Base-by-base conservation (phyloP, 305 asterid genomes). In the Plantago lanceolata region DNA sequence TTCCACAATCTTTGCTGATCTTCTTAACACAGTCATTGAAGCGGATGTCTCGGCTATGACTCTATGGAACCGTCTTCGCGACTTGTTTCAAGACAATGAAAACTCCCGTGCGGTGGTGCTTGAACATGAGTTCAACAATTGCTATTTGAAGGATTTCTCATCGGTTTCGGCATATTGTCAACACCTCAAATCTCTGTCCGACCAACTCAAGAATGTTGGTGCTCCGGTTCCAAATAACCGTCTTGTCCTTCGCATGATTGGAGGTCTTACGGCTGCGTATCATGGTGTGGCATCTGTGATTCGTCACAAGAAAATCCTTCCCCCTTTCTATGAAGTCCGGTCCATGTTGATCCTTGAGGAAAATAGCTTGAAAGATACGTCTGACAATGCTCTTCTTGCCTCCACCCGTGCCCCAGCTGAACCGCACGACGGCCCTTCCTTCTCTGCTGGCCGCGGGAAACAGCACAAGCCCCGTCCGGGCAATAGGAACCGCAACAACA, bases 241-340 rank as follows among this genome's bases (percentile, higher is more conserved):
- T 1, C 19, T 51, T 19, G 26, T 51, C 8, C 56, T 51, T 19
- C 56, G 19, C 6, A 18, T 19, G 18, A 19, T 51, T 8, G 17
- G 24, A 13, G 56, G 15, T 4, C 56, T 51, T 5, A 18, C 8
- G 2, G 28, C 28, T 3, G 54, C 54, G 4, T 49, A 49, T 8
- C 40, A 65, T n/a, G 61, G 61, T 33, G 61, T 65, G 8, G 61
- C 61, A 0, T 51, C 69, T 13, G 18, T 65, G n/a, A 18, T 65
- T 21, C 61, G 54, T 18, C 53, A 65, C 55, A 52, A 47, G 15
- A 26, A 31, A 12, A 19, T 20, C 8, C 18, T 65, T 2, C 69
- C 69, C 1, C 40, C 37, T 0, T 51, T 65, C 33, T 65, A 65
- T 37, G 53, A 65, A 40, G 69, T 48, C 11, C 50, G 69, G 1